Conservation (phyloP, 2,329 filamentous ascomycete genomes). For the Westerdykella ornata region DNA sequence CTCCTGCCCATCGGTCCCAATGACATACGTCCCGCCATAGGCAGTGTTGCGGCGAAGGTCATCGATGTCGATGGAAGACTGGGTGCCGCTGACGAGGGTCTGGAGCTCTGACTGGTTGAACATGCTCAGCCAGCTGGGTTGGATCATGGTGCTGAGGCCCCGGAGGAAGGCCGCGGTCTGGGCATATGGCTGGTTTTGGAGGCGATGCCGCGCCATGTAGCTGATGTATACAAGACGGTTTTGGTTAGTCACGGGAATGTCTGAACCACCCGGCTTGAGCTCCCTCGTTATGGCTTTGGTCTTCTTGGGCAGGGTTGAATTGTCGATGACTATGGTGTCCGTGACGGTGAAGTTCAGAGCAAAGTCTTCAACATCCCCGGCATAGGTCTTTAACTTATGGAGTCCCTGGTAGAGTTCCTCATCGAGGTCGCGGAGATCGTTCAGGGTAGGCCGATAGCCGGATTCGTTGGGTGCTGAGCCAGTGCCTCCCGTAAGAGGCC, state of each 20-base stretch:
- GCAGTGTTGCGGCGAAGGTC: conserved; percentile 78
- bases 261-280: conserved; percentile 68
- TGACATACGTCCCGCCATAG: conserved; percentile 80
- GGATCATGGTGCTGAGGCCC: conserved; percentile 80
- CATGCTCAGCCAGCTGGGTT: conserved; percentile 92
- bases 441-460: conserved; percentile 83
- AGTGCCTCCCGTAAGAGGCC: conserved; percentile 67
- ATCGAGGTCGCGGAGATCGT: conserved; percentile 88
- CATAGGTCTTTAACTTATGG: conserved; percentile 72
- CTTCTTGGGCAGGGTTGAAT: conserved; percentile 31
- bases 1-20: conserved; percentile 83
- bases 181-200: conserved; percentile 69
- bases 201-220: conserved; percentile 78
- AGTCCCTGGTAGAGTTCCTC: conserved; percentile 86
- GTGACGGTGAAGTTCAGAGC: conserved; percentile 83
- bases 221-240: conserved; percentile 94
- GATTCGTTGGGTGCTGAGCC: conserved; percentile 59
- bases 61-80: conserved; percentile 74
- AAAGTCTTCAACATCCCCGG: conserved; percentile 72
- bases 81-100: conserved; percentile 84
- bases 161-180: conserved; percentile 84
- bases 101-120: conserved; percentile 96
- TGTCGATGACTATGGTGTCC: conserved; percentile 51
- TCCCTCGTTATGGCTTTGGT: conserved; percentile 63
- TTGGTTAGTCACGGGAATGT: conserved; percentile 76